Evolutionary conservation across 2,329 filamentous ascomycete species (phyloP).

Genomic region (Verticillium dahliae): DNA sequence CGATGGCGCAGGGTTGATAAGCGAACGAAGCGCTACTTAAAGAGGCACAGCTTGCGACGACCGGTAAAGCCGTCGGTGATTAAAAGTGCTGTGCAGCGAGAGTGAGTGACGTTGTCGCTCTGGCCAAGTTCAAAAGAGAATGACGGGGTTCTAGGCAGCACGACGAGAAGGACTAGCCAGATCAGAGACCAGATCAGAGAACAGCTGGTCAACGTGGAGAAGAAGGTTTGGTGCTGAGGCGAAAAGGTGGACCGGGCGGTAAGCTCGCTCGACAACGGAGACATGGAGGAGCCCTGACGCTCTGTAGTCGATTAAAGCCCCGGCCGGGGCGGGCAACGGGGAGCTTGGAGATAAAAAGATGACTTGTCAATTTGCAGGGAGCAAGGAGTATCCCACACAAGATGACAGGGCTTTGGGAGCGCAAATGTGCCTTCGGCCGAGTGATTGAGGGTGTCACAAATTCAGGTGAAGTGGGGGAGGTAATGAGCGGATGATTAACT

Average conservation of each 20-base stretch:
- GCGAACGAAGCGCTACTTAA: neutral
- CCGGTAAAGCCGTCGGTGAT: neutral
- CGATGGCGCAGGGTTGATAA: neutral
- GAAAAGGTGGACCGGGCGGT: neutral
- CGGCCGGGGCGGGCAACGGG: neutral
- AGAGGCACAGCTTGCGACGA: neutral
- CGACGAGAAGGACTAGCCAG: too few species aligned
- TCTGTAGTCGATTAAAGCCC: neutral
- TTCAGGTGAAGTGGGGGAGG: constrained; percentile 4
- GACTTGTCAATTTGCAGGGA: neutral
- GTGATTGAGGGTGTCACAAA: constrained; percentile 2
- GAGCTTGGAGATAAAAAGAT: neutral
- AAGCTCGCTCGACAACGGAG: neutral
- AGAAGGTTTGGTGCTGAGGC: neutral
- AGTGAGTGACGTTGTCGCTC: neutral
- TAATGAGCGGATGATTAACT: neutral
- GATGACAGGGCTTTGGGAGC: neutral
- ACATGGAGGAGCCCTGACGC: neutral
- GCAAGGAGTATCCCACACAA: neutral
- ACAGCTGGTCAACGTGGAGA: neutral
- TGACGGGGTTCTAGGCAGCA: neutral
- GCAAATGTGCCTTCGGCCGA: constrained; percentile 1
- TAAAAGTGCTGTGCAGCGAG: neutral
- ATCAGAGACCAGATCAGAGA: too few species aligned
- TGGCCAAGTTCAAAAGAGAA: neutral